Conservation (phyloP, 75 land plant genomes). For the Cunninghamia lanceolata region DNA sequence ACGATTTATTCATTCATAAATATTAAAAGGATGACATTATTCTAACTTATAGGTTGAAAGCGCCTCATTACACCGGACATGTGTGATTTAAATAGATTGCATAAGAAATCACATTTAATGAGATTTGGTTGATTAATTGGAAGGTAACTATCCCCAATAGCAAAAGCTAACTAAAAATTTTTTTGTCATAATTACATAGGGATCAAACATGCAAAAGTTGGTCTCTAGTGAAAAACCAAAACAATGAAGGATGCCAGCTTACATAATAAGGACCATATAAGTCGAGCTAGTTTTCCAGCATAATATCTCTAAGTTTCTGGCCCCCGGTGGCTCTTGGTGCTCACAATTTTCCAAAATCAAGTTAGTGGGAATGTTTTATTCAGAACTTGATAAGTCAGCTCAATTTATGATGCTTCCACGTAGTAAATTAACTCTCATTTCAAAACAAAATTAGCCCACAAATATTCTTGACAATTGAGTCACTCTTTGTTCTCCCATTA, state of each 20-base stretch:
- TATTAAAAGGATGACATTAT: no score
- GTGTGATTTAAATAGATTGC: no score
- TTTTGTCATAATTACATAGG: not conserved
- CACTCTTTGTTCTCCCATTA: no score
- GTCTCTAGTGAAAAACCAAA: not conserved
- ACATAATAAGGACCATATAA: slow-evolving; percentile 68
- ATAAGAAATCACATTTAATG: no score
- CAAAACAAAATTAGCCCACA: not conserved
- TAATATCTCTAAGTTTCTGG: slow-evolving; percentile 55
- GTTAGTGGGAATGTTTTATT: not conserved
- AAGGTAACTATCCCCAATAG: not conserved
- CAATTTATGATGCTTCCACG: not conserved
- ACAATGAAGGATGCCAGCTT: slow-evolving; percentile 13
- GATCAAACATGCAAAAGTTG: not conserved
- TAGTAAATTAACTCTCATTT: not conserved
- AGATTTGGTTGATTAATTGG: no score
- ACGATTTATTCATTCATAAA: no score
- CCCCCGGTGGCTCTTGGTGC: slow-evolving; percentile 52
- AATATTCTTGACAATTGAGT: no score
- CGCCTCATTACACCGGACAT: no score
- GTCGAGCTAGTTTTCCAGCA: slow-evolving; percentile 49
- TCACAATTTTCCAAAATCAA: not conserved
- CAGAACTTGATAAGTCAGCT: not conserved
- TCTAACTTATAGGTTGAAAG: no score
- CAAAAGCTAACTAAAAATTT: not conserved